phyloP scores from a whole-genome alignment of 352 stramenopile species.

The Elongisporangium undulatum region DNA sequence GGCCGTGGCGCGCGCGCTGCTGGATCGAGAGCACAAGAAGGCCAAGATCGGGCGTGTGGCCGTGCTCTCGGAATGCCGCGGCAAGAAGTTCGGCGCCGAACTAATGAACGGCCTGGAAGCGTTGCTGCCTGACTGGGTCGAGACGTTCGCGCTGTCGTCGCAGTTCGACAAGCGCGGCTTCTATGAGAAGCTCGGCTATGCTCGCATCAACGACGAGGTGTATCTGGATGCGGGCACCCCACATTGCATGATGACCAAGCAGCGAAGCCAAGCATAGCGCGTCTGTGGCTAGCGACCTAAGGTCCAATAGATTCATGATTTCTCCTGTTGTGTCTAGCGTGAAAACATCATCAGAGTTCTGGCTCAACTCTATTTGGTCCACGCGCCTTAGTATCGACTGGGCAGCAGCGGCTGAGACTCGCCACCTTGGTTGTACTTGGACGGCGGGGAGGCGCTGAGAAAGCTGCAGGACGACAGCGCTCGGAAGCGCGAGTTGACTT shows the following conservation, averaged over 20 bases:
- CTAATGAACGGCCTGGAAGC: conserved; percentile 39
- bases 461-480: conserved; percentile 74
- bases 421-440: conserved; percentile 32
- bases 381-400: background rate
- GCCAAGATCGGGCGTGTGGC: conserved; percentile 55
- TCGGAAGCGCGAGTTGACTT: conserved; percentile 73
- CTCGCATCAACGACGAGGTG: conserved; percentile 17
- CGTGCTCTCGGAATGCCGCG: conserved; percentile 47
- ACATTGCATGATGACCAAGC: conserved; percentile 34
- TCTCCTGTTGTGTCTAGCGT: conserved; percentile 3
- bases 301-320: background rate
- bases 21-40: conserved; percentile 22
- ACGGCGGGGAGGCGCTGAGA: conserved; percentile 54
- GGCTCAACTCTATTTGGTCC: background rate
- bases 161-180: conserved; percentile 27
- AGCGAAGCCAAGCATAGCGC: background rate
- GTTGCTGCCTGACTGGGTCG: conserved; percentile 18
- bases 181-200: conserved; percentile 27
- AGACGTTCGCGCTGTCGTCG: conserved; percentile 39
- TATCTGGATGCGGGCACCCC: conserved; percentile 23
- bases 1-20: conserved; percentile 36
- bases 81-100: conserved; percentile 40
- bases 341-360: background rate
- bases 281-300: background rate
- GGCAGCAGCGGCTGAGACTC: conserved; percentile 54